Base-by-base conservation (phyloP, 164 flowering plant species). In the Cinnamomum micranthum region DNA sequence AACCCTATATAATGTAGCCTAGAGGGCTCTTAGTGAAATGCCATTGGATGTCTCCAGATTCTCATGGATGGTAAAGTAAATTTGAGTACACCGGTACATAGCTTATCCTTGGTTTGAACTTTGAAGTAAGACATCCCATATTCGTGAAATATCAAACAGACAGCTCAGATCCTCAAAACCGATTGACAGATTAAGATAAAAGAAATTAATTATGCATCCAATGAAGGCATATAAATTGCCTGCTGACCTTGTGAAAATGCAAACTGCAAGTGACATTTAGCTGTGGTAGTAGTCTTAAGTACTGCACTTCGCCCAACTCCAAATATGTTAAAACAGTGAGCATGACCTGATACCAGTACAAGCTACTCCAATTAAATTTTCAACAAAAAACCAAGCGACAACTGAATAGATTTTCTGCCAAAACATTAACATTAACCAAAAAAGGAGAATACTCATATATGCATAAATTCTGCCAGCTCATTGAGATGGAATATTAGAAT, bases 301-400 rank as follows among this genome's bases (percentile, higher is more conserved):
- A 88, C 72, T 88, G 89, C 79, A 83, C 87, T 84, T 89, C 93
- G 73, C 96, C 96, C 75, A 95, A 76, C 85, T 95, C 97, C 87
- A 95, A 81, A 55, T 85, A 89, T 24, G 98, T 92, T 76, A 93
- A 73, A 77, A 92, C 73, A 12, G 99, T 93, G 35, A 86, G 85
- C 77, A 95, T 91, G 66, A 95, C 97, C 99, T 95, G 88, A 64
- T 73, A 81, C 66, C 78, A 74, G 10, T 50, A 70, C 9, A 12
- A 6, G 47, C 28, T 25, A 69, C n/a, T 41, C 28, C 69, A 67
- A 67, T 67, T 67, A 27, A 31, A 17, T 20, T 15, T 28, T 64
- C 67, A 64, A 64, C n/a, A 24, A 23, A 64, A 7, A 28, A 67
- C 22, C 20, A 13, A 27, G 20, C n/a, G 28, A 11, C 11, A 64